These are phyloP conservation scores for Neonectria sp. DNA, from an alignment of 2,329 filamentous ascomycete genomes.

Conservation along the genomic window DNA sequence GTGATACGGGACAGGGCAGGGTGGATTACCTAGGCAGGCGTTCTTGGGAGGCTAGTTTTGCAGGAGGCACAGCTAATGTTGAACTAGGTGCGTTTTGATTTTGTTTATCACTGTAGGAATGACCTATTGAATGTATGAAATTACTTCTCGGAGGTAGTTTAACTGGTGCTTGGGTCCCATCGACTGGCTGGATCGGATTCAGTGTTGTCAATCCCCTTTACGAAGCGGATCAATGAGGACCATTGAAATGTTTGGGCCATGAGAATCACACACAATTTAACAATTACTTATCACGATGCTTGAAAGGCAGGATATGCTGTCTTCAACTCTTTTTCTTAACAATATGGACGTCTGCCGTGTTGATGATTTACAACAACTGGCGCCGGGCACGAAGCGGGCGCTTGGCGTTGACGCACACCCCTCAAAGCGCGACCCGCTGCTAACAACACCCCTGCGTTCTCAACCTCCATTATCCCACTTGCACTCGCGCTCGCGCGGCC, in stretches of 20 bases:
- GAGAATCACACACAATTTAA: not conserved
- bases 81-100: not conserved
- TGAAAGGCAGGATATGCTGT: not conserved
- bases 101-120: not conserved
- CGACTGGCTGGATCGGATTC: not conserved
- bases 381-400: not conserved
- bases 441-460: constrained; percentile 24
- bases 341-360: not conserved
- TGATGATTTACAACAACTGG: not conserved
- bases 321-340: not conserved
- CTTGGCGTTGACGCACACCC: constrained; percentile 21
- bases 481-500: constrained; percentile 34
- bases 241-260: not conserved
- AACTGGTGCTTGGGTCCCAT: not conserved
- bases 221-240: not conserved
- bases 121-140: not conserved
- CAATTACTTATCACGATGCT: not conserved
- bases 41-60: not conserved
- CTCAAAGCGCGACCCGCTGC: constrained; percentile 10
- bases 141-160: not conserved
- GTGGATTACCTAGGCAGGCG: constrained; percentile 9
- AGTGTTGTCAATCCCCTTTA: not conserved
- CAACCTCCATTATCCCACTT: constrained; percentile 23
- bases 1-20: not conserved
- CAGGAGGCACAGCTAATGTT: not conserved